Evolutionary conservation across 495 filamentous ascomycete genomes (phyloP).

Genomic region (Xylaria nigripes): DNA sequence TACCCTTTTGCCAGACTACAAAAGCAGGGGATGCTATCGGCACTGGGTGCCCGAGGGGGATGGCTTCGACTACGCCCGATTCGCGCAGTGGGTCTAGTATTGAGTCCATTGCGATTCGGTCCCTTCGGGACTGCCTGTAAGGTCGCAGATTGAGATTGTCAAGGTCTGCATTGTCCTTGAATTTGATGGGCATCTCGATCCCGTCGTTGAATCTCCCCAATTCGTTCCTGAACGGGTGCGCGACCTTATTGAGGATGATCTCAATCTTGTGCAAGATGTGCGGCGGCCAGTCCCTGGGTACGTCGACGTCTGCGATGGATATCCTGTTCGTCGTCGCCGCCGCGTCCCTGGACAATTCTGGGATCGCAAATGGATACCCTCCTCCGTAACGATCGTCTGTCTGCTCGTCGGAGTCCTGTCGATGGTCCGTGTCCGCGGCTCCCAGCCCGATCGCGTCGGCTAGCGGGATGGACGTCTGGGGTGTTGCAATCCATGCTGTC

Average conservation of each 20-base stretch:
- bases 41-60: background rate
- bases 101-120: background rate
- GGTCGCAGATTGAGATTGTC: background rate
- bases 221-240: background rate
- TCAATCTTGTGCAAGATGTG: background rate
- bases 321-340: no score
- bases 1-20: slow-evolving; percentile 6
- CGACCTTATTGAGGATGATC: background rate
- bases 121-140: background rate
- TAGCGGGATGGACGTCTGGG: background rate
- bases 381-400: background rate
- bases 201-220: slow-evolving; percentile 10
- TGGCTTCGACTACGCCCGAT: background rate
- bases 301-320: background rate
- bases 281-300: background rate
- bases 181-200: slow-evolving; percentile 7
- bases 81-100: background rate
- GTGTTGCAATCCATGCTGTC: background rate
- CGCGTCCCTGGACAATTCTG: no score
- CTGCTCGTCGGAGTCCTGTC: background rate
- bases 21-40: background rate
- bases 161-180: slow-evolving; percentile 2
- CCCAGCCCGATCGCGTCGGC: background rate
- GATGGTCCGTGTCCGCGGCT: background rate
- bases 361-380: no score